A percentile compares a stretch with the other conserved stretches of the same genome.
Conservation (phyloP, 129 eudicot species). For the Logfia minima region DNA sequence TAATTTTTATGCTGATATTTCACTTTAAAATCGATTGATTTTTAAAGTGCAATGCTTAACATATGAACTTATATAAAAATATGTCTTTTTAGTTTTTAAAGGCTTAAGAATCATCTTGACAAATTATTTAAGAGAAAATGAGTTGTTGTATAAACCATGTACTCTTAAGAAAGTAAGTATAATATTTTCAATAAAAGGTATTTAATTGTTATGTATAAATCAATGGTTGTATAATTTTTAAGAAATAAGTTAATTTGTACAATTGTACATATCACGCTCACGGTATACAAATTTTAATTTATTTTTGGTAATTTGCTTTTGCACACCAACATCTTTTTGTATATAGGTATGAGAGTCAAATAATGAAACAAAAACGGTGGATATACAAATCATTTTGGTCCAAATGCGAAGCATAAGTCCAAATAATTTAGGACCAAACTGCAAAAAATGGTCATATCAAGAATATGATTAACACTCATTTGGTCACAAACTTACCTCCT, state of each 20-base stretch:
- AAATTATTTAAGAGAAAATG: too few relatives aligned
- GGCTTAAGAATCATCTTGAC: too few relatives aligned
- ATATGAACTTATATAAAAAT: too few relatives aligned
- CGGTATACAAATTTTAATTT: not conserved
- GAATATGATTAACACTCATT: constrained; percentile 23
- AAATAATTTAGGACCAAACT: constrained; percentile 14
- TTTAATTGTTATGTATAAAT: too few relatives aligned
- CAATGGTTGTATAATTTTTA: too few relatives aligned
- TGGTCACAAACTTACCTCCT: constrained; percentile 36
- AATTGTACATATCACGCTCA: not conserved
- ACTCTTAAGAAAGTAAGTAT: not conserved
- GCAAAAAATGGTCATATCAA: constrained; percentile 38
- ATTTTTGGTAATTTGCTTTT: not conserved
- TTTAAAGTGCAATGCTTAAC: too few relatives aligned
- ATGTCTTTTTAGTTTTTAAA: too few relatives aligned
- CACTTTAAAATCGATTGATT: too few relatives aligned
- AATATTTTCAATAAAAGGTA: not conserved
- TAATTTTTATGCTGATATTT: too few relatives aligned
- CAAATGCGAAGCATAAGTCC: not conserved
- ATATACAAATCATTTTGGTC: not conserved
- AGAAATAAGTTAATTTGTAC: not conserved
- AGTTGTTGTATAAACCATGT: too few relatives aligned
- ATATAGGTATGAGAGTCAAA: not conserved
- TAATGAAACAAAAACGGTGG: not conserved
- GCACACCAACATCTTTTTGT: not conserved